These are phyloP conservation scores for Ramichloridium luteum DNA, from an alignment of 2,329 filamentous ascomycete species.

Conservation along the genomic window DNA sequence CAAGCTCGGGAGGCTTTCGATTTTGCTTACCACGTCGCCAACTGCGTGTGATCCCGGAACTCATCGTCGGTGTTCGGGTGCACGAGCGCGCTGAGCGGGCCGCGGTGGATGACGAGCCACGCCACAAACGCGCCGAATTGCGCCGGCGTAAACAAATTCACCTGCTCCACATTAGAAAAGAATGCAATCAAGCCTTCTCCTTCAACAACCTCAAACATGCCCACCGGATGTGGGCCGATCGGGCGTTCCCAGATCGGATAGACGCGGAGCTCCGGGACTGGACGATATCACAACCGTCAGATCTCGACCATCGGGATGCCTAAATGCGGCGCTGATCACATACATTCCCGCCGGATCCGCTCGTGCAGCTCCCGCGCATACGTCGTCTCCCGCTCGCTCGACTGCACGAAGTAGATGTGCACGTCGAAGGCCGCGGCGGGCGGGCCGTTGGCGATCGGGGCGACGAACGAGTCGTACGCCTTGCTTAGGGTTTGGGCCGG, in stretches of 20 bases:
- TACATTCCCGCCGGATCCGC: constrained; percentile 68
- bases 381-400: constrained; percentile 47
- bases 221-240: constrained; percentile 68
- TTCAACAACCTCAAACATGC: constrained; percentile 95
- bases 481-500: constrained; percentile 46
- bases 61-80: constrained; percentile 70
- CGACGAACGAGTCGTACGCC: constrained; percentile 57
- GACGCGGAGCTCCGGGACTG: constrained; percentile 74
- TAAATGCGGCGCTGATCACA: constrained; percentile 1
- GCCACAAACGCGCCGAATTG: constrained; percentile 83
- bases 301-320: too few relatives aligned
- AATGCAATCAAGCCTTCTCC: too few relatives aligned
- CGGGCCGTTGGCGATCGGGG: constrained; percentile 52
- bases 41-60: constrained; percentile 50
- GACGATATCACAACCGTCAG: too few relatives aligned
- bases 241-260: constrained; percentile 67
- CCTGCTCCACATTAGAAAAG: too few relatives aligned
- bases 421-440: constrained; percentile 74
- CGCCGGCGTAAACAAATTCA: constrained; percentile 69
- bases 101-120: constrained; percentile 73
- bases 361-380: constrained; percentile 66
- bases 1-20: neutral
- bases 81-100: constrained; percentile 63
- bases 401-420: constrained; percentile 69
- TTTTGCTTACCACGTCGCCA: constrained; percentile 54